A percentile compares a stretch with the other conserved stretches of the same genome.
These are phyloP conservation scores for Beauveria bassiana DNA, from an alignment of 2,329 filamentous ascomycete genomes.

Conservation along the genomic window DNA sequence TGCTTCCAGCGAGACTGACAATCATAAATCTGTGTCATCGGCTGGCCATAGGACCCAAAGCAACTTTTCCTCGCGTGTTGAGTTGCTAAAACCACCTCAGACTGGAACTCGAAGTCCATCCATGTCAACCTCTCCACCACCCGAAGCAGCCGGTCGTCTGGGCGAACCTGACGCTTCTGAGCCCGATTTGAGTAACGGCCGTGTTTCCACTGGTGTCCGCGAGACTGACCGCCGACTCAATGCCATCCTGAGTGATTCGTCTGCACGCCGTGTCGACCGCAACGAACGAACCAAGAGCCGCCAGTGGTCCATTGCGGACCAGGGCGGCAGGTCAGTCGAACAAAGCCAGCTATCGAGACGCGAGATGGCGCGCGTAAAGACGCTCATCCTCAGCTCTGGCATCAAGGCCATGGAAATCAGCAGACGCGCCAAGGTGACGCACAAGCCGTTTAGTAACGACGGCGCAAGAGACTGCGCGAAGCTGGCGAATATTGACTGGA, in stretches of 20 bases:
- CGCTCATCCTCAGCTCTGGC: conserved; percentile 74
- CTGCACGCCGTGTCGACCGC: conserved; percentile 13
- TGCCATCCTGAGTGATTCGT: conserved; percentile 19
- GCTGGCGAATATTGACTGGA: conserved; percentile 26
- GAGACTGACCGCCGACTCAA: conserved; percentile 30
- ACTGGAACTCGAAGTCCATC: conserved; percentile 39
- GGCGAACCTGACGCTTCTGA: conserved; percentile 32
- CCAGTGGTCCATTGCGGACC: conserved; percentile 46
- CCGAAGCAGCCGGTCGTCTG: conserved; percentile 11
- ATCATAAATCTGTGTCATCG: conserved; percentile 15
- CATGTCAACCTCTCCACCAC: conserved; percentile 28
- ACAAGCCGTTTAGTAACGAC: conserved; percentile 25
- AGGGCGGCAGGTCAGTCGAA: conserved; percentile 25
- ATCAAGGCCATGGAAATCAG: conserved; percentile 81
- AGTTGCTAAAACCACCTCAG: conserved; percentile 40
- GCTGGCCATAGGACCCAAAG: conserved; percentile 18
- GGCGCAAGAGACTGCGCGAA: conserved; percentile 16
- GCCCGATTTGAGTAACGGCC: conserved; percentile 27
- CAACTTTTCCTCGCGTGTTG: conserved; percentile 36
- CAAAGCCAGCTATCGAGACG: conserved; percentile 45
- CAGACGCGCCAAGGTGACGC: conserved; percentile 49
- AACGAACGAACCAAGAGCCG: conserved; percentile 23
- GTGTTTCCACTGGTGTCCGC: conserved; percentile 22
- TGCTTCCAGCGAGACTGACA: conserved; percentile 12
- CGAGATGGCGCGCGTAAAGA: conserved; percentile 73